A percentile compares a stretch with the other conserved stretches of the same genome.
phyloP scores from a whole-genome alignment of 75 land plant genomes.

The Picea sitchensis region DNA sequence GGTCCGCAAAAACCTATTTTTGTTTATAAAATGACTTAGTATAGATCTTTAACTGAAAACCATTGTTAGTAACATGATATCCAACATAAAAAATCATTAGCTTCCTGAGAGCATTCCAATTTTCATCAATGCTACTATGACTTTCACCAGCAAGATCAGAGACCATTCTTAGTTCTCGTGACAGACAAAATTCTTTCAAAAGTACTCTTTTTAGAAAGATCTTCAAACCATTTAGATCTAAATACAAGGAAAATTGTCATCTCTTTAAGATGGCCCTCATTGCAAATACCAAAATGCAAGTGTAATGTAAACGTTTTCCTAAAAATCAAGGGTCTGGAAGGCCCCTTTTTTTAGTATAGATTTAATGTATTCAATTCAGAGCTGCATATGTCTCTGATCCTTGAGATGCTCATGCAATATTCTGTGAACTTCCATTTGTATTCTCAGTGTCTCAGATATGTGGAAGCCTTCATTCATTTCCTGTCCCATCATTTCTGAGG shows the following conservation, averaged over 20 bases:
- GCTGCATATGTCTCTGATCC: conserved; percentile 14
- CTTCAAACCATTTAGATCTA: no score
- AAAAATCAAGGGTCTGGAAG: no score
- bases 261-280: no score
- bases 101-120: conserved; percentile 88
- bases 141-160: conserved; percentile 61
- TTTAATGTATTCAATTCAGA: no score
- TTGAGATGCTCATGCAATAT: conserved; percentile 91
- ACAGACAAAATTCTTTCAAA: not conserved
- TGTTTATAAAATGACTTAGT: conserved; percentile 76
- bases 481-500: conserved; percentile 52
- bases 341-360: no score
- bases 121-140: conserved; percentile 57
- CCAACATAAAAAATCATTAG: conserved; percentile 84
- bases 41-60: conserved; percentile 15
- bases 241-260: no score
- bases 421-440: conserved; percentile 98
- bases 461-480: conserved; percentile 56
- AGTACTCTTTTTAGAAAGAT: no score
- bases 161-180: conserved; percentile 94
- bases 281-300: no score
- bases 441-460: conserved; percentile 68
- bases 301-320: no score
- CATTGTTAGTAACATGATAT: conserved; percentile 39
- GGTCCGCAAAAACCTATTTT: conserved; percentile 77